These are phyloP conservation scores for Platanus orientalis DNA, from an alignment of 164 flowering plant genomes.

Conservation along the genomic window DNA sequence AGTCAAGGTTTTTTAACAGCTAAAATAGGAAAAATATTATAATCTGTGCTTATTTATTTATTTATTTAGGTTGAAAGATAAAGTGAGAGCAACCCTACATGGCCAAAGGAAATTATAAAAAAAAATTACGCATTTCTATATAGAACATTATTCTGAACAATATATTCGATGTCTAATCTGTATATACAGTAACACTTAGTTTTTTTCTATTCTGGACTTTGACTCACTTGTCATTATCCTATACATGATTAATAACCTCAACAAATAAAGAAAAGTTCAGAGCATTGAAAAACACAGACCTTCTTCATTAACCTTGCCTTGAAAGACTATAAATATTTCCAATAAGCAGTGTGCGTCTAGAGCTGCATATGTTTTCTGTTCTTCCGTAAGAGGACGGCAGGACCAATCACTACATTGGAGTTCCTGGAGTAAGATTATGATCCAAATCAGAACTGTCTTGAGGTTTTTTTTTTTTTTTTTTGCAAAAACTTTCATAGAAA, in stretches of 20 bases:
- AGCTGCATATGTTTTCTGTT: conserved; percentile 87
- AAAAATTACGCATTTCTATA: too few species aligned
- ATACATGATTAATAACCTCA: background rate
- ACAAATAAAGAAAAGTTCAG: background rate
- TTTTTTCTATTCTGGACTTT: background rate
- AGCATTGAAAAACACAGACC: conserved; percentile 35
- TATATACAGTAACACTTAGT: background rate
- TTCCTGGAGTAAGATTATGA: conserved; percentile 64
- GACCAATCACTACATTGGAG: conserved; percentile 99
- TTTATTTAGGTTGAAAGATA: too few species aligned
- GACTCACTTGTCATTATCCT: background rate
- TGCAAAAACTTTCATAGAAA: conserved; percentile 1
- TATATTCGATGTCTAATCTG: too few species aligned
- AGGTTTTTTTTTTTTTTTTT: background rate
- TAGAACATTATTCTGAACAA: too few species aligned
- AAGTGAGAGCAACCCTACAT: too few species aligned
- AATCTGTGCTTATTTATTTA: too few species aligned
- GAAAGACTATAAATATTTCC: conserved; percentile 59
- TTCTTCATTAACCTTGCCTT: conserved; percentile 43
- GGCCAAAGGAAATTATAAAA: too few species aligned
- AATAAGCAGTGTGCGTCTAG: conserved; percentile 84
- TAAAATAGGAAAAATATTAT: too few species aligned
- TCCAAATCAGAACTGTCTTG: background rate
- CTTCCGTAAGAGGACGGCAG: conserved; percentile 79
- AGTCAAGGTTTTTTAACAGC: too few species aligned